These are phyloP conservation scores for Cladophialophora carrionii DNA, from an alignment of 2,329 filamentous ascomycete species.

Conservation along the genomic window DNA sequence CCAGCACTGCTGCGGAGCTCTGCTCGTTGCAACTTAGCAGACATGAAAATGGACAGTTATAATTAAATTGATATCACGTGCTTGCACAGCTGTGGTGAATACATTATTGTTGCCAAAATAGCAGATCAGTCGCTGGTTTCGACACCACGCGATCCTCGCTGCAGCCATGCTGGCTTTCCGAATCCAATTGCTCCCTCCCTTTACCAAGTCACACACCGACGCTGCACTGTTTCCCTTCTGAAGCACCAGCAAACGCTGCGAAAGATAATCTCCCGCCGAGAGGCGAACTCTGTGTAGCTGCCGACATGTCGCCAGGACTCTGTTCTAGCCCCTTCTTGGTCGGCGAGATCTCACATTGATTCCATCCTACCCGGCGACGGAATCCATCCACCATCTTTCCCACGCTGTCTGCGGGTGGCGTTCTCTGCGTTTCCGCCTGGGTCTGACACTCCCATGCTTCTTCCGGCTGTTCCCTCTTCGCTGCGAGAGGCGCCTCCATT, in stretches of 20 bases:
- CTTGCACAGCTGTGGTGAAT: not conserved
- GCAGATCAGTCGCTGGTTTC: not conserved
- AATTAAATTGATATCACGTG: not conserved
- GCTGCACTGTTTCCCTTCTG: not conserved
- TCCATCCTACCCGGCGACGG: not conserved
- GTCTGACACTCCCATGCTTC: not conserved
- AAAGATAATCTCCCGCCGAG: slow-evolving; percentile 18
- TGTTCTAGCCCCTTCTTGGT: not conserved
- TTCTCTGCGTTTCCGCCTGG: not conserved
- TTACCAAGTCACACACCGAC: not conserved
- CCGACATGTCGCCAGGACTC: not conserved
- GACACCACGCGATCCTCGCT: not conserved
- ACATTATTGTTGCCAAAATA: not conserved
- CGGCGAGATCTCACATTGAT: not conserved
- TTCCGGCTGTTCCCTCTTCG: not conserved
- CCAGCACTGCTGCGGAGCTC: not conserved
- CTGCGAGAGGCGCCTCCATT: not conserved
- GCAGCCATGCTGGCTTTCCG: not conserved
- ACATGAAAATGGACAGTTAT: not conserved
- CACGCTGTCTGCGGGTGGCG: not conserved
- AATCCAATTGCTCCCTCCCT: not conserved
- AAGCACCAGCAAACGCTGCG: slow-evolving; percentile 3
- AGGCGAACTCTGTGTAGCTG: too few relatives aligned
- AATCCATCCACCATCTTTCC: not conserved
- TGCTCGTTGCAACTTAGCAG: too few relatives aligned